Evolutionary conservation across 192 early-diverging fungal species (phyloP).

Genomic region (Coemansia reversa): DNA sequence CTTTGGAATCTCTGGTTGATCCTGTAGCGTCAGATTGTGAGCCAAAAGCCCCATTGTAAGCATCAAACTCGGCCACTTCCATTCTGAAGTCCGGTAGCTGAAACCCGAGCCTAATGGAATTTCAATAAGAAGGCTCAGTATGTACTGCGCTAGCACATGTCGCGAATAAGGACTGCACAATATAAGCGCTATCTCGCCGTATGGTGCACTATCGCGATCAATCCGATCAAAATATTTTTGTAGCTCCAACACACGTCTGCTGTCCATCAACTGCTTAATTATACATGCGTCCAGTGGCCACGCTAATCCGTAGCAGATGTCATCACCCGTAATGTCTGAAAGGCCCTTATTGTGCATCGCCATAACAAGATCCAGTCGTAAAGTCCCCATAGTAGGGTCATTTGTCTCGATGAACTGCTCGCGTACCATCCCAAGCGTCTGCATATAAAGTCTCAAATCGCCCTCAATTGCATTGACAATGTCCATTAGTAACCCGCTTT

Average conservation of each 20-base stretch:
- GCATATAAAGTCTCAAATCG: constrained; percentile 42
- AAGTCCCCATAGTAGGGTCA: constrained; percentile 26
- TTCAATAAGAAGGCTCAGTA: constrained; percentile 32
- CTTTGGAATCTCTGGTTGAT: constrained; percentile 21
- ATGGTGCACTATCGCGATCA: constrained; percentile 24
- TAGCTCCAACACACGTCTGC: constrained; percentile 23
- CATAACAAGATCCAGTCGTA: constrained; percentile 42
- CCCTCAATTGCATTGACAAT: constrained; percentile 30
- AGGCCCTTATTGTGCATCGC: constrained; percentile 36
- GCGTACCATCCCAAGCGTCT: constrained; percentile 38
- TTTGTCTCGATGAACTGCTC: constrained; percentile 30
- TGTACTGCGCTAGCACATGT: constrained; percentile 35
- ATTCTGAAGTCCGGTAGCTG: constrained; percentile 22
- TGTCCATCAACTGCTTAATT: constrained; percentile 35
- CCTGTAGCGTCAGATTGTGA: constrained; percentile 11
- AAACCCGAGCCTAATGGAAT: constrained; percentile 30
- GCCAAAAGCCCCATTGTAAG: constrained; percentile 42
- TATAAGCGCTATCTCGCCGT: constrained; percentile 49
- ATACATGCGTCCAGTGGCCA: constrained; percentile 45
- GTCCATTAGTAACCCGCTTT: constrained; percentile 14
- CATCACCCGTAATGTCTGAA: constrained; percentile 20
- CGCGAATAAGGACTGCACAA: constrained; percentile 46
- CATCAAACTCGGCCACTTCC: constrained; percentile 28
- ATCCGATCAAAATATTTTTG: constrained; percentile 41
- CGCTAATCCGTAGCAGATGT: constrained; percentile 39